phyloP scores from a whole-genome alignment of 768 basidiomycete species.

The Kockovaella imperatae region DNA sequence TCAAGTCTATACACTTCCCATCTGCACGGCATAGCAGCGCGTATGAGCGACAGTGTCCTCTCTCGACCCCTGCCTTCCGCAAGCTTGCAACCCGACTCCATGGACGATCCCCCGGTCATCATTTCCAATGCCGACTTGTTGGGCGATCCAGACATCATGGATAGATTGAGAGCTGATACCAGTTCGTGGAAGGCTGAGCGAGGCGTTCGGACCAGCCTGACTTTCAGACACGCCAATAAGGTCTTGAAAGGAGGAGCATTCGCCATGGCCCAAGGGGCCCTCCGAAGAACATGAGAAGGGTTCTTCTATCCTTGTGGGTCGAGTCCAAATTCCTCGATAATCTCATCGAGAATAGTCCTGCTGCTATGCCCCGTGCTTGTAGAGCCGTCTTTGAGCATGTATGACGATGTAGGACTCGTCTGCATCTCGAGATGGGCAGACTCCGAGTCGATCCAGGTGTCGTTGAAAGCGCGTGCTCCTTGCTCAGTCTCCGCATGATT shows the following conservation, averaged over 20 bases:
- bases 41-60: slow-evolving; percentile 49
- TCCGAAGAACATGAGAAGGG: neutral
- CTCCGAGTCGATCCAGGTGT: too few relatives aligned
- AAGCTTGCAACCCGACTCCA: slow-evolving; percentile 35
- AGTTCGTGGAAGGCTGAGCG: slow-evolving; percentile 45
- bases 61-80: slow-evolving; percentile 23
- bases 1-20: slow-evolving; percentile 60
- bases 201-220: slow-evolving; percentile 66
- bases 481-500: too few relatives aligned
- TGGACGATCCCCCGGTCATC: slow-evolving; percentile 16
- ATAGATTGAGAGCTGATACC: slow-evolving; percentile 51
- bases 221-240: slow-evolving; percentile 72
- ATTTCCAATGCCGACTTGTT: slow-evolving; percentile 60
- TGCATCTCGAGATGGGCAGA: too few relatives aligned
- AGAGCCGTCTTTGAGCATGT: too few relatives aligned
- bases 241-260: slow-evolving; percentile 46
- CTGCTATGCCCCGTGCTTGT: too few relatives aligned
- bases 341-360: slow-evolving; percentile 18
- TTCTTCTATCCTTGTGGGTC: neutral
- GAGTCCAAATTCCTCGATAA: slow-evolving; percentile 27
- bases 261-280: slow-evolving; percentile 3
- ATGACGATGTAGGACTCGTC: too few relatives aligned
- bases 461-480: too few relatives aligned
- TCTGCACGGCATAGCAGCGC: slow-evolving; percentile 72
- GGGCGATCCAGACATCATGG: slow-evolving; percentile 46